Evolutionary conservation across 2,329 filamentous ascomycete genomes (phyloP).

Genomic region (Magnaporthiopsis poae): DNA sequence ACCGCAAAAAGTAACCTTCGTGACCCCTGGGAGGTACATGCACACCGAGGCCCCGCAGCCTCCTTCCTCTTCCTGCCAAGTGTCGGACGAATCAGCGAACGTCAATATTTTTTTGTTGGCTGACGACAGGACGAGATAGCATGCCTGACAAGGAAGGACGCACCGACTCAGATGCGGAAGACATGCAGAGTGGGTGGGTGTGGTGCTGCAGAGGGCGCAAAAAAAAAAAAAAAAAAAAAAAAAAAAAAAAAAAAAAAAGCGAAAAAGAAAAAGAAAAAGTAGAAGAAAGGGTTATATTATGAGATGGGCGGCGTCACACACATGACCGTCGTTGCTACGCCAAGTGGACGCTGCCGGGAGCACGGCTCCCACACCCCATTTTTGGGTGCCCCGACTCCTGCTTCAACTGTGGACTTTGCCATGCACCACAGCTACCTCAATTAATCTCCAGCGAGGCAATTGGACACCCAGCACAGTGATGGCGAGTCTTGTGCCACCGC

Average conservation of each 20-base stretch:
- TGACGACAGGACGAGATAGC: neutral
- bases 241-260: neutral
- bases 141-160: neutral
- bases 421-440: neutral
- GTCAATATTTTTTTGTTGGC: neutral
- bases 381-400: neutral
- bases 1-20: too few species aligned
- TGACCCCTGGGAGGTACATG: too few species aligned
- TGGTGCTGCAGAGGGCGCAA: neutral
- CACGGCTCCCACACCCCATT: neutral
- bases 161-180: neutral
- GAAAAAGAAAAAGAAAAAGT: neutral
- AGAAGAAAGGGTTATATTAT: neutral
- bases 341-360: neutral
- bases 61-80: neutral
- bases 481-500: neutral
- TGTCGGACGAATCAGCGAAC: neutral
- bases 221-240: neutral
- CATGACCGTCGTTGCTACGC: neutral
- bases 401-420: neutral
- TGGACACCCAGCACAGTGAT: neutral
- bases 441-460: neutral
- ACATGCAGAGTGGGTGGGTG: neutral
- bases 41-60: too few species aligned
- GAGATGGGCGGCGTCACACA: neutral